Percentiles rank a stretch among this genome's conserved stretches.
Conservation (phyloP, 2,329 filamentous ascomycete species). For the Scedosporium dehoogii region DNA sequence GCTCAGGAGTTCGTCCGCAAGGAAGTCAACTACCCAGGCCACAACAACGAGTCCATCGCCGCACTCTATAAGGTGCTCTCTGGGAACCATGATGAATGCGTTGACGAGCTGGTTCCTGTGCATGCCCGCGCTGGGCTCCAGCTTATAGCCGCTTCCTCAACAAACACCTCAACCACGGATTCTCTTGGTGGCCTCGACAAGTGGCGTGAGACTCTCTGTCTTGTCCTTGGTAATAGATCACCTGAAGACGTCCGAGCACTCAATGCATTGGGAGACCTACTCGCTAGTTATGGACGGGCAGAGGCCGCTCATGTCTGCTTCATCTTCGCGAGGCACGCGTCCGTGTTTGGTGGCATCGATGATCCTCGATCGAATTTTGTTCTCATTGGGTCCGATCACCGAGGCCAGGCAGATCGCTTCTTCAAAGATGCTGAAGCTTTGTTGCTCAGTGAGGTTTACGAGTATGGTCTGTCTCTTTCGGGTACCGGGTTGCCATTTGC, state of each 20-base stretch:
- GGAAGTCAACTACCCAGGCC: conserved; percentile 75
- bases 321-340: conserved; percentile 65
- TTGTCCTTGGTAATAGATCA: conserved; percentile 84
- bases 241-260: conserved; percentile 68
- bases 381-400: conserved; percentile 76
- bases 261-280: conserved; percentile 67
- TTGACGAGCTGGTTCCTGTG: conserved; percentile 88
- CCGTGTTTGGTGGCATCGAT: conserved; percentile 72
- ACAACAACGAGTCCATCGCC: conserved; percentile 77
- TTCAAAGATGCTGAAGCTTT: conserved; percentile 75
- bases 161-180: conserved; percentile 51
- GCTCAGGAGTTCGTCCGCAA: conserved; percentile 92
- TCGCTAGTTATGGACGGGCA: conserved; percentile 75
- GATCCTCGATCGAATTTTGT: conserved; percentile 72
- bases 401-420: conserved; percentile 58
- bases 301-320: conserved; percentile 94
- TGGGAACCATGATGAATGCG: conserved; percentile 86
- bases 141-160: conserved; percentile 67
- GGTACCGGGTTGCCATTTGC: conserved; percentile 47
- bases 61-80: conserved; percentile 90
- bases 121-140: conserved; percentile 88
- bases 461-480: conserved; percentile 73
- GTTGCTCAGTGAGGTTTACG: conserved; percentile 92
- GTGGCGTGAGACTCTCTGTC: conserved; percentile 81
- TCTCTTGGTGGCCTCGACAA: conserved; percentile 78